Evolutionary conservation across 1,284 basidiomycete species (phyloP).

Genomic region (Ustilago hordei): DNA sequence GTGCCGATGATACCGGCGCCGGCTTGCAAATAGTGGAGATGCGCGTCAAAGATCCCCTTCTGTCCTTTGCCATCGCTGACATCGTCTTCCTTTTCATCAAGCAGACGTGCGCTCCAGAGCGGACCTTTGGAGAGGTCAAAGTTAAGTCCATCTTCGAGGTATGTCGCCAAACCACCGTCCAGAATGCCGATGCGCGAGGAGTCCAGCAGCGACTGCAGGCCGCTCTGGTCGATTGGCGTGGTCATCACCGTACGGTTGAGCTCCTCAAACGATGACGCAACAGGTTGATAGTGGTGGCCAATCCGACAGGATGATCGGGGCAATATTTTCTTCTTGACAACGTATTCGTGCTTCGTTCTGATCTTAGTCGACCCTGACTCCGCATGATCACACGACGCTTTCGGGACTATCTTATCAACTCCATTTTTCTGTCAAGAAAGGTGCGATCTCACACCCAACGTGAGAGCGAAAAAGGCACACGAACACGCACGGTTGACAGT

Average conservation of each 20-base stretch:
- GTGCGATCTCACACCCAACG: slow-evolving; percentile 21
- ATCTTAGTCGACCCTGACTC: slow-evolving; percentile 17
- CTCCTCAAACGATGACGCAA: neutral
- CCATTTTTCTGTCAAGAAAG: neutral
- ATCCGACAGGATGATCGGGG: neutral
- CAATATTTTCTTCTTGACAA: slow-evolving; percentile 9
- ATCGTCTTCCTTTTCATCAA: slow-evolving; percentile 48
- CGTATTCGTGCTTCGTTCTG: neutral
- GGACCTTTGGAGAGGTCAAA: slow-evolving; percentile 54
- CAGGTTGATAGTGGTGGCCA: neutral
- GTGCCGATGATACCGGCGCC: slow-evolving; percentile 62
- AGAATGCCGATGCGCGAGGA: slow-evolving; percentile 46
- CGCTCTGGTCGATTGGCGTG: slow-evolving; percentile 27
- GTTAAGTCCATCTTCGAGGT: slow-evolving; percentile 59
- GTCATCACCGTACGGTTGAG: slow-evolving; percentile 4
- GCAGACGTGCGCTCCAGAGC: slow-evolving; percentile 60
- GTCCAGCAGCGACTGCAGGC: slow-evolving; percentile 41
- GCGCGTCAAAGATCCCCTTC: slow-evolving; percentile 52
- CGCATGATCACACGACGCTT: slow-evolving; percentile 4
- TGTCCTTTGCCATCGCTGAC: slow-evolving; percentile 45
- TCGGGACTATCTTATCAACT: slow-evolving; percentile 31
- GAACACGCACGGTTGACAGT: slow-evolving; percentile 29
- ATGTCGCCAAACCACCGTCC: slow-evolving; percentile 62
- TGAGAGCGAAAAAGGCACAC: neutral
- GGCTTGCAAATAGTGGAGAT: slow-evolving; percentile 57